Conservation (phyloP, 2,329 filamentous ascomycete species). For the Emericellopsis cladophorae region DNA sequence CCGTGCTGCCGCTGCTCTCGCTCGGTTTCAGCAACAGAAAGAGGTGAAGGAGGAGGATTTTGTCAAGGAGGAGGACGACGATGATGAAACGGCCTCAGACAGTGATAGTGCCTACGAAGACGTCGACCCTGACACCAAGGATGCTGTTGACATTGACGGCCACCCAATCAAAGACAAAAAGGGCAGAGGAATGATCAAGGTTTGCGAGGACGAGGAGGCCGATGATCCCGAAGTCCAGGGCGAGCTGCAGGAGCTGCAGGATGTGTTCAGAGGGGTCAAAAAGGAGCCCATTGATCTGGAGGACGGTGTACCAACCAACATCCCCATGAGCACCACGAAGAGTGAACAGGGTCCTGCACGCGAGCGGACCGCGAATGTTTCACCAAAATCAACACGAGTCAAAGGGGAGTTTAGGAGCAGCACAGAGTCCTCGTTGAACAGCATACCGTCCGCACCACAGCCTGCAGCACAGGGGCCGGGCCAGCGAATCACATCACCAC, state of each 20-base stretch:
- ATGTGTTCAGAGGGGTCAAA: constrained; percentile 16
- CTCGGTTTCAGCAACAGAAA: constrained; percentile 51
- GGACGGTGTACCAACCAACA: too few species aligned
- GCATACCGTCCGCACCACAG: too few species aligned
- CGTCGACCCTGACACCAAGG: constrained; percentile 26
- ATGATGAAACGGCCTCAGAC: constrained; percentile 13
- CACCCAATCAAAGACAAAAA: constrained; percentile 51
- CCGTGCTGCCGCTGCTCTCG: constrained; percentile 63
- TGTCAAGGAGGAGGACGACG: constrained; percentile 9
- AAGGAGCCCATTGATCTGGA: constrained; percentile 5
- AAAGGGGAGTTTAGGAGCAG: too few species aligned
- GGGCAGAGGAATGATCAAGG: constrained; percentile 55
- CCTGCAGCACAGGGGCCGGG: too few species aligned
- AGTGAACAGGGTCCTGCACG: too few species aligned
- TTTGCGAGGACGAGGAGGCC: constrained; percentile 57
- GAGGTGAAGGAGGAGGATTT: constrained; percentile 23
- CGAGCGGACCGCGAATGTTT: too few species aligned
- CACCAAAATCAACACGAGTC: too few species aligned
- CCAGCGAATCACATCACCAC: background rate
- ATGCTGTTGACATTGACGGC: constrained; percentile 53
- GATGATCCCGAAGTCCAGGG: constrained; percentile 28
- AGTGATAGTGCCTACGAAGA: constrained; percentile 35
- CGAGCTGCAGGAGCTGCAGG: constrained; percentile 54
- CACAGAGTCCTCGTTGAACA: too few species aligned
- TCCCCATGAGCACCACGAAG: too few species aligned